Evolutionary conservation across 768 basidiomycete genomes (phyloP).

Genomic region (Amyloporia xantha): DNA sequence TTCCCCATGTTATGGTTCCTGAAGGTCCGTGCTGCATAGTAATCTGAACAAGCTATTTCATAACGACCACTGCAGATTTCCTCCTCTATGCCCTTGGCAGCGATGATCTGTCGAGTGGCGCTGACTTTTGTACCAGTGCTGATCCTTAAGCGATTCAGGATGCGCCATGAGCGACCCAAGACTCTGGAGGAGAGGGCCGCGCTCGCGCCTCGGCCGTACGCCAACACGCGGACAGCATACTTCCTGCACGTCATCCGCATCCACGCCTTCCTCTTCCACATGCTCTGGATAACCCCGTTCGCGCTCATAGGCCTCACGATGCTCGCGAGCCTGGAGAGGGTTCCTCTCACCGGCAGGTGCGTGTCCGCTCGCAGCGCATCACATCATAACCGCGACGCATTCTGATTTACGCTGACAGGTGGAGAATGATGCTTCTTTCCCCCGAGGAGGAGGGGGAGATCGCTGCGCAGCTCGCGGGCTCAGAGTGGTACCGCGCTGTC

Average conservation of each 20-base stretch:
- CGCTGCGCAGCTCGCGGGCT: constrained; percentile 71
- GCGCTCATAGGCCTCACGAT: constrained; percentile 62
- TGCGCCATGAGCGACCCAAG: constrained; percentile 31
- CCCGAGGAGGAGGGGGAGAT: constrained; percentile 92
- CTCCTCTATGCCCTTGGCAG: constrained; percentile 61
- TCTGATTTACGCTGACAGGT: no score
- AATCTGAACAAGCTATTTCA: neutral
- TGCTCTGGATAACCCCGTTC: constrained; percentile 55
- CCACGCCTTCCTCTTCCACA: constrained; percentile 33
- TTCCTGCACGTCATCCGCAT: neutral
- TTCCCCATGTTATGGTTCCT: constrained; percentile 41
- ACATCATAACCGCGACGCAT: neutral
- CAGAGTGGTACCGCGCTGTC: constrained; percentile 84
- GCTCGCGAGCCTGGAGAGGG: constrained; percentile 65
- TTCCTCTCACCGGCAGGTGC: constrained; percentile 75
- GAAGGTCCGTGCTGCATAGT: constrained; percentile 42
- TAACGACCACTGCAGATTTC: constrained; percentile 46
- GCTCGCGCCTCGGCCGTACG: constrained; percentile 42
- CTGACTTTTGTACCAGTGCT: constrained; percentile 71
- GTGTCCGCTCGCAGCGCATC: constrained; percentile 28
- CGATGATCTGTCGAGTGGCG: constrained; percentile 62
- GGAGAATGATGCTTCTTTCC: constrained; percentile 83
- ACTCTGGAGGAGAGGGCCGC: constrained; percentile 46
- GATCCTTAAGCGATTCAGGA: constrained; percentile 43
- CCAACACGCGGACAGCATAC: constrained; percentile 28